Evolutionary conservation across 371 early-diverging fungal genomes (phyloP), one percentile per base, ranked within the genome.

Genomic region (Lichtheimia ornata): DNA sequence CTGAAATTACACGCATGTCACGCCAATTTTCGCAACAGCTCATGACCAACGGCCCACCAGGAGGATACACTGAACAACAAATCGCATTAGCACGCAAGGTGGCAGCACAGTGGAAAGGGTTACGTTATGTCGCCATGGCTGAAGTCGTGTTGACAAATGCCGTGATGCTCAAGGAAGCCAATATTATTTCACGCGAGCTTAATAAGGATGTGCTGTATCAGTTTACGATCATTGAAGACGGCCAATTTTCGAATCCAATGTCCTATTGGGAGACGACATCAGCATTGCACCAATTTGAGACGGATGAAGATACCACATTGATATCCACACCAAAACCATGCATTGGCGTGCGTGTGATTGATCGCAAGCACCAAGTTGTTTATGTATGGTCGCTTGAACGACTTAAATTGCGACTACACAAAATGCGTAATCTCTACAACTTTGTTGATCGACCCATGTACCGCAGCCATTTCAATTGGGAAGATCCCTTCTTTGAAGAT

Each of bases 161-260:
- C 0, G 82, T 84, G 3, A 57, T 89, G 50, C 65, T 96, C 42
- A 94, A 94, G 64, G 93, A 94, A 65, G 95, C 92, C 62, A 96
- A 94, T 61, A 82, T 94, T 14, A 92, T 92, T 30, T 84, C 91
- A 59, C 84, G 84, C 14, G 94, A 96, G 60, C 73, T 94, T 4
- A 82, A 77, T 4, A 92, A 91, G 59, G 72, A 88, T 27, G 91
- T 91, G 4, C 68, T 87, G 0, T 96, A 92, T 66, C 94, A 94
- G 67, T 89, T 94, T 62, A 82, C 88, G 5, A 76, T 94, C 47
- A 69, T 91, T 15, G 86, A 89, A 35, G 74, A 84, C 20, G 80
- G 72, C 35, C 69, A 70, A 2, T 74, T 72, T 52, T 64, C 79
- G 18, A 73, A 73, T 30, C 75, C 84, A 0, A 47, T 63, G 7